phyloP scores from a whole-genome alignment of 306 rosid species.

The Styphnolobium japonicum region DNA sequence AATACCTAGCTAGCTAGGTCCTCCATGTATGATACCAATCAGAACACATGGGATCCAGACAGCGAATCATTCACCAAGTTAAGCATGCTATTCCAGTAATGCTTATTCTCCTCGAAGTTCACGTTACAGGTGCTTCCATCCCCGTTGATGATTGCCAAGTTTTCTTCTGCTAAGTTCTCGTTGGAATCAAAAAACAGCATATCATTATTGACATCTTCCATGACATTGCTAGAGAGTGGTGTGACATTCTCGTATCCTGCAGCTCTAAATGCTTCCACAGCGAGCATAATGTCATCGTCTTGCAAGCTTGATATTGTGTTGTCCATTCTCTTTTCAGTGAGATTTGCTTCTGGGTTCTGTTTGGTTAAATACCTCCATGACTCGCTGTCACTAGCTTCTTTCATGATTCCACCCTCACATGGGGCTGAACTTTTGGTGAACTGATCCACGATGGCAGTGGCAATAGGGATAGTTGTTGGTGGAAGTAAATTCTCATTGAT shows the following conservation, averaged over 20 bases:
- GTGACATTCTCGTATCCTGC: not conserved
- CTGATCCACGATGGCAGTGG: no score
- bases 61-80: conserved; percentile 34
- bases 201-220: no score
- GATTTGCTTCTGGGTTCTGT: no score
- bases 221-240: not conserved
- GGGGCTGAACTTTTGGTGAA: no score
- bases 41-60: no score
- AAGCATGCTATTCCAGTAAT: conserved; percentile 21
- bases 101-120: conserved; percentile 11
- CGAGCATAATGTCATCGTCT: conserved; percentile 19
- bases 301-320: not conserved
- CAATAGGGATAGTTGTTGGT: no score
- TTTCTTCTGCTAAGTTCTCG: not conserved
- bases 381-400: no score
- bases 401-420: no score
- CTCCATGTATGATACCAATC: no score
- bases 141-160: not conserved
- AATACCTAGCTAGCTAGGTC: no score
- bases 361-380: no score
- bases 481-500: not conserved
- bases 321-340: not conserved
- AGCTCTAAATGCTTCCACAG: conserved; percentile 28
- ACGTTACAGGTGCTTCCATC: not conserved
- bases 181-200: not conserved